Conservation (phyloP, 192 early-diverging fungal species). For the Phycomyces nitens region DNA sequence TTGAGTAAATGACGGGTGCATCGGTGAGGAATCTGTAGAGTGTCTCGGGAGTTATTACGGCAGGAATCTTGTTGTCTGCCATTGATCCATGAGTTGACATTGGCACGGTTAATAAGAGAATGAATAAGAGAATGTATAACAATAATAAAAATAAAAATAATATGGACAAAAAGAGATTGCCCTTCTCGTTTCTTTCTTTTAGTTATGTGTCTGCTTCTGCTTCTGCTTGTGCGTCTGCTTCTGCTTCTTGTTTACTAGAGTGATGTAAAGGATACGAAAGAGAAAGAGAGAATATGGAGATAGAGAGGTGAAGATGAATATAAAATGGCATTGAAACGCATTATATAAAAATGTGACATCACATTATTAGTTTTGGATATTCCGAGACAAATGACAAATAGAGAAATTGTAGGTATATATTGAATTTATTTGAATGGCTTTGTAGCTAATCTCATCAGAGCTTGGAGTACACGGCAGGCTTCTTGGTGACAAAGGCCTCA, state of each 20-base stretch:
- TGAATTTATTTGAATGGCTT: too few species aligned
- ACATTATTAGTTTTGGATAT: background rate
- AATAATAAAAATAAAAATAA: too few species aligned
- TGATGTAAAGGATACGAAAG: background rate
- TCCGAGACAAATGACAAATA: background rate
- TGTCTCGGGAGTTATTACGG: background rate
- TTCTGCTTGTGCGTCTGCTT: too few species aligned
- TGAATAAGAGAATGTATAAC: too few species aligned
- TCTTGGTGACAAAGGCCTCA: slow-evolving; percentile 44
- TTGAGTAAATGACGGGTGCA: slow-evolving; percentile 18
- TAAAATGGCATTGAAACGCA: too few species aligned
- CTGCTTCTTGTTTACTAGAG: background rate
- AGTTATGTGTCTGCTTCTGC: too few species aligned
- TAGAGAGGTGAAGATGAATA: background rate
- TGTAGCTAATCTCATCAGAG: slow-evolving; percentile 17
- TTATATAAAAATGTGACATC: background rate
- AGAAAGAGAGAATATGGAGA: background rate
- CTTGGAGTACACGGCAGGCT: slow-evolving; percentile 46
- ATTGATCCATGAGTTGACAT: slow-evolving; percentile 2
- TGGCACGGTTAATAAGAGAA: background rate
- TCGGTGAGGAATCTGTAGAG: slow-evolving; percentile 25
- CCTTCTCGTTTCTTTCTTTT: too few species aligned
- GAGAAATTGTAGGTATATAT: background rate
- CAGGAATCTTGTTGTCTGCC: background rate
- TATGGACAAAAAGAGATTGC: too few species aligned